Conservation (phyloP, 2,329 filamentous ascomycete genomes). For the Pseudogymnoascus sp. region DNA sequence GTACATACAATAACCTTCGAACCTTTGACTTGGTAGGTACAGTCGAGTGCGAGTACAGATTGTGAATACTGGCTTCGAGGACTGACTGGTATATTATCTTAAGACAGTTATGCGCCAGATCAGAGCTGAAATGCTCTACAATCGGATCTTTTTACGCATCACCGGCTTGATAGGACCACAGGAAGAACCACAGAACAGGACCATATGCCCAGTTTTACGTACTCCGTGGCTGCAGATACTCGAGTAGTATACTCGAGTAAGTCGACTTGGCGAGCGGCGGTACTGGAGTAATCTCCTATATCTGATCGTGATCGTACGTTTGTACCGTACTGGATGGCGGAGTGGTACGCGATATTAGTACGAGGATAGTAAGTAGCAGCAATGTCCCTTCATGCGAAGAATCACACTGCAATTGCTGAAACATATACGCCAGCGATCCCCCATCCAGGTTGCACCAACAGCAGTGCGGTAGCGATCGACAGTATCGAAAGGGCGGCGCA, state of each 20-base stretch:
- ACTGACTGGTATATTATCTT: not conserved
- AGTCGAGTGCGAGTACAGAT: not conserved
- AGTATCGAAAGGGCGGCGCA: not conserved
- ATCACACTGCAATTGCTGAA: not conserved
- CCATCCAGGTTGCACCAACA: not conserved
- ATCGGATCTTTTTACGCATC: not conserved
- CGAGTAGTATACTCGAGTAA: not conserved
- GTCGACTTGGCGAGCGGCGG: not conserved
- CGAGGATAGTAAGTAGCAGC: not conserved
- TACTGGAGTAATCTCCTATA: not conserved
- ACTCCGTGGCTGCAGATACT: not conserved
- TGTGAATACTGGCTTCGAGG: too few species aligned
- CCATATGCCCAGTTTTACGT: not conserved
- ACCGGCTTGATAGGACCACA: not conserved
- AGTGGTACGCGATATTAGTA: not conserved
- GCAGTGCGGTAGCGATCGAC: not conserved
- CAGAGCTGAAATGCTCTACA: not conserved
- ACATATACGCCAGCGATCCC: conserved; percentile 1
- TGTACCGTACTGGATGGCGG: not conserved
- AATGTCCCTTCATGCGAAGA: not conserved
- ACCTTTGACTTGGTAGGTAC: not conserved
- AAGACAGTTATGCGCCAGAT: not conserved
- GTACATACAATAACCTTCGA: not conserved
- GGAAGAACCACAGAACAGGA: not conserved
- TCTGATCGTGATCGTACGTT: not conserved